Percentiles rank a stretch among this genome's conserved stretches.
phyloP scores from a whole-genome alignment of 2,329 filamentous ascomycete genomes.

The Huntiella moniliformis region DNA sequence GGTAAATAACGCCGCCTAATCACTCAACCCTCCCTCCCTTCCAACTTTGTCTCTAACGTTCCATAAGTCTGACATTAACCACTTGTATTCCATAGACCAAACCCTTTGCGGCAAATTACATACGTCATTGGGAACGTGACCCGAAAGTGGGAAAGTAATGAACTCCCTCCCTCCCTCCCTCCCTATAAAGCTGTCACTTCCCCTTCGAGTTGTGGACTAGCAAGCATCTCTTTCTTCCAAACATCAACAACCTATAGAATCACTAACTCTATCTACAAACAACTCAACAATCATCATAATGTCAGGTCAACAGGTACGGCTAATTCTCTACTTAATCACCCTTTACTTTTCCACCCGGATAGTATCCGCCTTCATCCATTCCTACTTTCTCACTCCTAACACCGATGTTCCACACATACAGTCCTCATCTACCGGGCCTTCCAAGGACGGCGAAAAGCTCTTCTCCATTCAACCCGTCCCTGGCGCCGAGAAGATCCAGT shows the following conservation, averaged over 20 bases:
- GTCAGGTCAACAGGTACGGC: conserved; percentile 11
- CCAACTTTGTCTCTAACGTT: conserved; percentile 5
- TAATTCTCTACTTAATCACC: conserved; percentile 6
- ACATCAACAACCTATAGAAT: too few relatives aligned
- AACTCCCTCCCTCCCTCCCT: too few relatives aligned
- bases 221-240: too few relatives aligned
- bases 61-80: not conserved
- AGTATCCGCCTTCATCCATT: conserved; percentile 3
- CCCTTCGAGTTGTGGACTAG: too few relatives aligned
- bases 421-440: conserved; percentile 1
- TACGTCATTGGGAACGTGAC: too few relatives aligned
- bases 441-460: conserved; percentile 21
- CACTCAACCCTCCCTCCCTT: conserved; percentile 8
- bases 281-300: conserved; percentile 3
- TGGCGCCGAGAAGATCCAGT: conserved; percentile 18
- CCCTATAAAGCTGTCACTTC: too few relatives aligned
- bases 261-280: not conserved
- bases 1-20: conserved; percentile 6
- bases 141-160: too few relatives aligned
- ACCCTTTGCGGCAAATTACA: too few relatives aligned
- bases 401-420: conserved; percentile 1
- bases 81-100: too few relatives aligned
- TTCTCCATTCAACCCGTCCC: conserved; percentile 27
- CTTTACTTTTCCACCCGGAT: conserved; percentile 7
- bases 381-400: conserved; percentile 10